These are phyloP conservation scores for Aspergillus melleus DNA, from an alignment of 2,329 filamentous ascomycete species.

Conservation along the genomic window DNA sequence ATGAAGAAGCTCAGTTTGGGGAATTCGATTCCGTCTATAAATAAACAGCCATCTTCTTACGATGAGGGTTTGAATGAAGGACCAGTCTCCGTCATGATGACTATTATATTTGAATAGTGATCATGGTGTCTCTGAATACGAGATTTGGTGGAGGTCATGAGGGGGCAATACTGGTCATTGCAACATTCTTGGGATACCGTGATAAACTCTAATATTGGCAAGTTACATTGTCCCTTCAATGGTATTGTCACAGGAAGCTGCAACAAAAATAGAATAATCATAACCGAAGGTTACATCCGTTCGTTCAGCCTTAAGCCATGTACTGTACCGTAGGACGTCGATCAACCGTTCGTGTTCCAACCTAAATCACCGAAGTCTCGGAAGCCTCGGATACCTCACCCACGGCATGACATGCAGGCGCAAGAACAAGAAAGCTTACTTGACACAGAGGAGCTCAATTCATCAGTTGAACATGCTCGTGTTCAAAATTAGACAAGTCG, in stretches of 20 bases:
- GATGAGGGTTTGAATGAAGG: background rate
- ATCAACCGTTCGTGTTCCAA: background rate
- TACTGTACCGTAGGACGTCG: background rate
- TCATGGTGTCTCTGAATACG: background rate
- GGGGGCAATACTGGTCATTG: background rate
- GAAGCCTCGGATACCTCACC: background rate
- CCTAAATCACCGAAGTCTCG: background rate
- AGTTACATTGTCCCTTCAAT: background rate
- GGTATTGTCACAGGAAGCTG: background rate
- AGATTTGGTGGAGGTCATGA: background rate
- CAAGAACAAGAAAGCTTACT: background rate
- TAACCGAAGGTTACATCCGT: background rate
- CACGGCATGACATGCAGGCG: background rate
- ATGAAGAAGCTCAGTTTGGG: no score
- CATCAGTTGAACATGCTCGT: background rate
- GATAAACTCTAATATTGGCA: background rate
- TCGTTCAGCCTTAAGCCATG: background rate
- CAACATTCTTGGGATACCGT: background rate
- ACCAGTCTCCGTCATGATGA: background rate
- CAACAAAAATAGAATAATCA: background rate
- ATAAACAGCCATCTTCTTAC: no score
- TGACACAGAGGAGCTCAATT: background rate
- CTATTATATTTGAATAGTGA: background rate
- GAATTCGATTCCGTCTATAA: no score
- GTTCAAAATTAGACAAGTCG: background rate